These are phyloP conservation scores for Phylloporus scabripes DNA, from an alignment of 768 basidiomycete genomes.

Conservation along the genomic window DNA sequence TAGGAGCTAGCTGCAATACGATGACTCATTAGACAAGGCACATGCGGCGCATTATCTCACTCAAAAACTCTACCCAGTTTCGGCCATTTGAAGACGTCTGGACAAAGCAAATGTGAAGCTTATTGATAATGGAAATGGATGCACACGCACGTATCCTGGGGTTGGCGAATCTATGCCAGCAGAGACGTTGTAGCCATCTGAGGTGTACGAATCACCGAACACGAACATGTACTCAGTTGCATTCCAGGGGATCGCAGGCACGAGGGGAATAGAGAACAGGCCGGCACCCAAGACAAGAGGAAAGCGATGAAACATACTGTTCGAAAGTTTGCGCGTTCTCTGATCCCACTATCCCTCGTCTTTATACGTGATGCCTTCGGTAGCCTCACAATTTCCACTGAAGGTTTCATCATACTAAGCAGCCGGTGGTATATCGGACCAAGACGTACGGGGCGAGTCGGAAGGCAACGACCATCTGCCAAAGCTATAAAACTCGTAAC, in stretches of 20 bases:
- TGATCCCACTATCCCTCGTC: not conserved
- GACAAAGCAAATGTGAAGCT: not conserved
- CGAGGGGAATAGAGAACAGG: slow-evolving; percentile 7
- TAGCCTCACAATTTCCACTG: not conserved
- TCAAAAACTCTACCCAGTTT: slow-evolving; percentile 54
- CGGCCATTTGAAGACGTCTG: slow-evolving; percentile 59
- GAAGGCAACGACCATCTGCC: not conserved
- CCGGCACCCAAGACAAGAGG: slow-evolving; percentile 1
- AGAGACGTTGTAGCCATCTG: slow-evolving; percentile 55
- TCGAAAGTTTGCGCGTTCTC: not conserved
- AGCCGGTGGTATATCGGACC: not conserved
- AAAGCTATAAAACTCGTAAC: not conserved
- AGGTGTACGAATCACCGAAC: slow-evolving; percentile 62
- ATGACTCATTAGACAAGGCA: not conserved
- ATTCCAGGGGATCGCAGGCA: slow-evolving; percentile 39
- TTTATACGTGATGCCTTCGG: slow-evolving; percentile 8
- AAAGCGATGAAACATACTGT: slow-evolving; percentile 10
- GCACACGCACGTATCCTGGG: slow-evolving; percentile 44
- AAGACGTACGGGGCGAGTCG: not conserved
- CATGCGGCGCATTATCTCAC: slow-evolving; percentile 27
- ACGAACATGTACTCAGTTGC: slow-evolving; percentile 51
- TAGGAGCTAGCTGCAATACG: slow-evolving; percentile 40
- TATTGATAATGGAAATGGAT: not conserved
- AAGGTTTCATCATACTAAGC: not conserved
- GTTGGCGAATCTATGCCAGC: slow-evolving; percentile 47